Evolutionary conservation across 306 rosid species (phyloP), one percentile per base, ranked within the genome.

Genomic region (Cyamopsis tetragonoloba): DNA sequence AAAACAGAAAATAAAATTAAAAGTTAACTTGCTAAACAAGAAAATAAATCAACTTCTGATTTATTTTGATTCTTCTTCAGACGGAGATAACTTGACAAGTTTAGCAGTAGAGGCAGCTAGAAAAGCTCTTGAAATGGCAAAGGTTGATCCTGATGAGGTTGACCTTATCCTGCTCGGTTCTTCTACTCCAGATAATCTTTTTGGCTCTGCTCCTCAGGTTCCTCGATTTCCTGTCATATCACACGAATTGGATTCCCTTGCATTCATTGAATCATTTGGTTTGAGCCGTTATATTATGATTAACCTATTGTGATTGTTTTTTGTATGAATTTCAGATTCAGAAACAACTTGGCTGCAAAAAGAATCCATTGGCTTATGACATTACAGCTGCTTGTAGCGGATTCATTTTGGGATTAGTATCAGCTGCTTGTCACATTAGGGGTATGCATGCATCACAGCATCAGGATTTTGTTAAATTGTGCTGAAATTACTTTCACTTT

Each of bases 381-480:
- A 95, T 95, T 24, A 95, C 97, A 14, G 99, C 97, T 83, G 99
- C 99, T 24, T 95, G 99, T 74, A 86, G 99, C 30, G 99, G 97
- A 75, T 95, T 95, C 51, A 50, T 95, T 7, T 74, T 90, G 85
- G 99, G 99, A 77, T 71, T 95, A 66, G 75, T 90, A 62, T 90
- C 99, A 43, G 96, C 97, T 49, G 86, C 96, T 41, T 88, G 92
- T 80, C 97, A 93, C 84, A 83, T 93, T 66, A 90, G 96, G 82
- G 99, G 99, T 93, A 90, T 85, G 76, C 64, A 32, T 71, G 27
- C 13, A 50, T 71, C 67, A 7, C 67, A n/a, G n/a, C n/a, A n/a
- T 71, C 68, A 68, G 50, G 61, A 58, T 56, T 42, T 55, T 57
- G 46, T 10, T 31, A 61, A 54, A 70, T 67, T 17, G 26, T 57